Base-by-base conservation (phyloP, 495 filamentous ascomycete species). In the Lasiosphaeriaceae sp. region DNA sequence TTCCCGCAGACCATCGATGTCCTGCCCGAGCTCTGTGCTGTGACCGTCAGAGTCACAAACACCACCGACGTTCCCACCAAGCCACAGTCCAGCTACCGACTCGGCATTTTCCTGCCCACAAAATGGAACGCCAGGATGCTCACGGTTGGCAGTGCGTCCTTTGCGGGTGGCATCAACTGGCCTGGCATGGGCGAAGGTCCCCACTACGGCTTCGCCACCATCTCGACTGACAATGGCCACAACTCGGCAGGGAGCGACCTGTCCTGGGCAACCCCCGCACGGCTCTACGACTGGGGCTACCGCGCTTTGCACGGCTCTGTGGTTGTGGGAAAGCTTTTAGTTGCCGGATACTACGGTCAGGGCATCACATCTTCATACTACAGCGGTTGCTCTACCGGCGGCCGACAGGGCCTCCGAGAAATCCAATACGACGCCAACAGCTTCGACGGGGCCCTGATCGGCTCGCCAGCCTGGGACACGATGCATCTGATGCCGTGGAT, bases 361-460 rank as follows among this genome's bases (percentile, higher is more conserved):
- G 0, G 29, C 62, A 2, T 76, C 50, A 59, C 62, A 6, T 76
- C 81, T 54, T 77, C 72, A 9, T 86, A 86, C 64, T 86, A 80
- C 61, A 64, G 67, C 56, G 75, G 73, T 0, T 87, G 83, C 67
- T 85, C 82, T 0, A 82, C 79, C 0, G 83, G 83, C 34, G 84
- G 84, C 3, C 70, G 81, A 0, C 81, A 85, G 58, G 83, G 83
- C 2, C 56, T 85, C 1, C 79, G 79, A 45, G 73, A 77, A 5
- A 72, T 80, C 2, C 73, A 86, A 58, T 67, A 71, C 52, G 83
- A 74, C 31, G 81, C 83, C 1, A 71, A 75, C 5, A 78, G 77
- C 58, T 85, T 88, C 56, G 86, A 92, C 66, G 88, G 88, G 23
- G 82, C 86, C 2, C 71, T 90, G 5, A 56, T 66, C 14, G 68